Evolutionary conservation across 768 basidiomycete genomes (phyloP).

Genomic region (Goffeauzyma gilvescens): DNA sequence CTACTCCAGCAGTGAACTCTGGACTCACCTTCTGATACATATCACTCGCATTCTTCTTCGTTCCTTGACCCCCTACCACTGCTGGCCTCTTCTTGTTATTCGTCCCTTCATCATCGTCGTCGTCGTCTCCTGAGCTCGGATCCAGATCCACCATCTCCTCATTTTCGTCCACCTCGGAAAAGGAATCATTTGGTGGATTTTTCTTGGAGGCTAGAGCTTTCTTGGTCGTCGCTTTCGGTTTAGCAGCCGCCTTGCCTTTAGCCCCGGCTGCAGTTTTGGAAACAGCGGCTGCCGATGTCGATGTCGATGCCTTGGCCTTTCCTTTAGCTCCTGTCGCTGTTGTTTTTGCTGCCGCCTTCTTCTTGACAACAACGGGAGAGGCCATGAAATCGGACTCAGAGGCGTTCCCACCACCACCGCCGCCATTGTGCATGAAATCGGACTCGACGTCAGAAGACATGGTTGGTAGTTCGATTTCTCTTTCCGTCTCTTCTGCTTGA

Average conservation of each 20-base stretch:
- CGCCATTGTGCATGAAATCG: too few relatives aligned
- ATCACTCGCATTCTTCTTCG: constrained; percentile 63
- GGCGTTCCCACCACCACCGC: too few relatives aligned
- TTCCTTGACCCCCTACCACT: constrained; percentile 19
- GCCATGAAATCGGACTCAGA: constrained; percentile 5
- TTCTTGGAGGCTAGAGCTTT: constrained; percentile 33
- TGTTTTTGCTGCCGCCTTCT: constrained; percentile 36
- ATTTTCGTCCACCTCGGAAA: constrained; percentile 15
- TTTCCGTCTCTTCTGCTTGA: too few relatives aligned
- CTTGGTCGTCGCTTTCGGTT: constrained; percentile 45
- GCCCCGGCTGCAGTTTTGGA: constrained; percentile 25
- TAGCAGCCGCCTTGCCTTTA: constrained; percentile 23
- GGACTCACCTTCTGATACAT: constrained; percentile 63
- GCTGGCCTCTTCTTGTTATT: constrained; percentile 33
- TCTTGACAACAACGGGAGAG: constrained; percentile 1
- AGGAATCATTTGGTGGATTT: constrained; percentile 23
- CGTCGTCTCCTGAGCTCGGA: constrained; percentile 40
- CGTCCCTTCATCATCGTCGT: constrained; percentile 25
- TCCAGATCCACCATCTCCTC: constrained; percentile 14
- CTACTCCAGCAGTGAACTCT: not conserved
- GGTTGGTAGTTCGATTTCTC: too few relatives aligned
- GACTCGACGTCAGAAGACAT: too few relatives aligned
- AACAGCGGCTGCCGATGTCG: too few relatives aligned
- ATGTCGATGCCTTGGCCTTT: constrained; percentile 33
- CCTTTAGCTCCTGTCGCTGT: constrained; percentile 36